Conservation (phyloP, 768 basidiomycete genomes). For the Imleria badia region DNA sequence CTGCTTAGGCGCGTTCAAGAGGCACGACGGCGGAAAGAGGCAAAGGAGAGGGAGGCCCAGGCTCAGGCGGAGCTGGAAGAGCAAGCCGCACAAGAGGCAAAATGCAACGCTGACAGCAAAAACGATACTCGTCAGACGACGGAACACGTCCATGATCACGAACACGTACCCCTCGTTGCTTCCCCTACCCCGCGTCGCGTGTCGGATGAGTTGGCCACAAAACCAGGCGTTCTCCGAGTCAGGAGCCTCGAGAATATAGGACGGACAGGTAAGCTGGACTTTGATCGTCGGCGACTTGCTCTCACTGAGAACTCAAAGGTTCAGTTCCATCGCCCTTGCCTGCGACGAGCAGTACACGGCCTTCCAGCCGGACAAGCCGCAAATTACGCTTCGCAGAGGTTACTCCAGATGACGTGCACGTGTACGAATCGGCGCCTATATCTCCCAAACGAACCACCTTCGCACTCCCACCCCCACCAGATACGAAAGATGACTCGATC, state of each 20-base stretch:
- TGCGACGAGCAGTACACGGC: conserved; percentile 53
- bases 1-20: conserved; percentile 45
- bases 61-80: background rate
- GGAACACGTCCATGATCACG: background rate
- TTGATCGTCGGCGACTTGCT: background rate
- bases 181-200: conserved; percentile 12
- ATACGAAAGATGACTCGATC: conserved; percentile 26
- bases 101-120: too few species aligned
- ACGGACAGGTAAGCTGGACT: conserved; percentile 13
- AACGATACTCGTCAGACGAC: background rate
- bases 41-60: background rate
- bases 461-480: conserved; percentile 49
- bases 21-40: conserved; percentile 19
- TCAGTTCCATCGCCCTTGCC: conserved; percentile 44
- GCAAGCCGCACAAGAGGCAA: background rate
- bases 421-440: conserved; percentile 79
- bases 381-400: conserved; percentile 76
- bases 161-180: background rate
- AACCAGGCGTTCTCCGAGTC: conserved; percentile 27
- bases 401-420: conserved; percentile 70
- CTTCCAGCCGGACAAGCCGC: conserved; percentile 53
- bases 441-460: conserved; percentile 63
- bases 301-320: background rate
- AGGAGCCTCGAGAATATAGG: conserved; percentile 32
- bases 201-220: conserved; percentile 13